Evolutionary conservation across 2,329 filamentous ascomycete species (phyloP).

Genomic region (Penicillium rolfsii): DNA sequence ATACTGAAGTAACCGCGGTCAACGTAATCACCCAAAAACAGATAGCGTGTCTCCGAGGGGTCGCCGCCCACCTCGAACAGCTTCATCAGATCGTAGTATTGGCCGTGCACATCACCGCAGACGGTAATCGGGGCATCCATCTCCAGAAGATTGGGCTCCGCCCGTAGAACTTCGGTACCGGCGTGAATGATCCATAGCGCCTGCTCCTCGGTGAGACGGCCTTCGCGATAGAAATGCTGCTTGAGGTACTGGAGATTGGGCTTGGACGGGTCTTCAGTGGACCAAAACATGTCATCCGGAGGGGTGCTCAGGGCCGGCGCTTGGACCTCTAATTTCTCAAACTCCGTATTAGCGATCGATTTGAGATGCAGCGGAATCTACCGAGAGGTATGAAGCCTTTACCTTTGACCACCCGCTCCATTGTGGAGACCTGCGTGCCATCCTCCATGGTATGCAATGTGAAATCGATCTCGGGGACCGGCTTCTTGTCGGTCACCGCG

Average conservation of each 20-base stretch:
- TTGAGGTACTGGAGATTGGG: conserved; percentile 94
- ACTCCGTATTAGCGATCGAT: conserved; percentile 22
- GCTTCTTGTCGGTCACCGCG: conserved; percentile 92
- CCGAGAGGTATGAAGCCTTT: conserved; percentile 32
- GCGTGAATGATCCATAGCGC: conserved; percentile 91
- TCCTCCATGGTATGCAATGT: conserved; percentile 99
- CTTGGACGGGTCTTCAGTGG: conserved; percentile 81
- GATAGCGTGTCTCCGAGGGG: conserved; percentile 91
- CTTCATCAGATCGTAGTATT: conserved; percentile 99
- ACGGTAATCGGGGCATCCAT: conserved; percentile 99
- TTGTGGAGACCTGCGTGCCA: conserved; percentile 89
- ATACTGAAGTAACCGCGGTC: conserved; percentile 99
- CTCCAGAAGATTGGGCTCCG: conserved; percentile 93
- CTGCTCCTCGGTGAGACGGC: conserved; percentile 94
- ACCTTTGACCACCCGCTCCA: conserved; percentile 99
- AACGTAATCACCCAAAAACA: conserved; percentile 97
- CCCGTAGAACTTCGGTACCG: conserved; percentile 82
- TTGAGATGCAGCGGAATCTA: conserved; percentile 8
- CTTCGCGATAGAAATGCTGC: conserved; percentile 97
- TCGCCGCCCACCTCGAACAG: conserved; percentile 98
- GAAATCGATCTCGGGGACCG: conserved; percentile 96
- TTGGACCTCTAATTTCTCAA: conserved; percentile 75
- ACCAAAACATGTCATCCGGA: conserved; percentile 92
- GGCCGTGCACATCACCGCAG: conserved; percentile 96
- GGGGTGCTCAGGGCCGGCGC: conserved; percentile 92